phyloP scores from a whole-genome alignment of 2,329 filamentous ascomycete genomes.

The Xylariaceae sp. region DNA sequence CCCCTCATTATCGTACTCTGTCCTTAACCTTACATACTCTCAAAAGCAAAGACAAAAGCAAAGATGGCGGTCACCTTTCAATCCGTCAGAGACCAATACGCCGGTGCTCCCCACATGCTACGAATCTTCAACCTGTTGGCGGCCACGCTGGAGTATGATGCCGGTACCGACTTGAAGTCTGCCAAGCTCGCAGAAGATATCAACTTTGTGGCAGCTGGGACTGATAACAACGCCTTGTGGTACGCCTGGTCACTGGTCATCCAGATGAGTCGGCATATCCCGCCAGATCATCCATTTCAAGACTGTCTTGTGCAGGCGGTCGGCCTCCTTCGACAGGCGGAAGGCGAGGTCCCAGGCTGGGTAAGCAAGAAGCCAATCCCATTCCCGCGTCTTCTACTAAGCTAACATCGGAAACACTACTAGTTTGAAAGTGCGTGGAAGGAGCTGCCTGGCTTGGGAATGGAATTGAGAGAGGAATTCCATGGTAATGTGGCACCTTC shows the following conservation, averaged over 20 bases:
- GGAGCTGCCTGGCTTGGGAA: background rate
- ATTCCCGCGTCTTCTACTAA: background rate
- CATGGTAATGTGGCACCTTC: background rate
- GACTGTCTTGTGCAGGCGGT: background rate
- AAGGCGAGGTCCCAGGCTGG: background rate
- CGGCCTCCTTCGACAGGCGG: background rate
- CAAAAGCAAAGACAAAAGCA: too few species aligned
- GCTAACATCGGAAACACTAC: background rate
- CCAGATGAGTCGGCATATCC: background rate
- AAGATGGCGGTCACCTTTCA: too few species aligned
- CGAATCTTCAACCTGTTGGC: background rate
- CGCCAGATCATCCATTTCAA: slow-evolving; percentile 1
- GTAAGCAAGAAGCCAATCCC: background rate
- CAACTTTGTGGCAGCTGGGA: background rate
- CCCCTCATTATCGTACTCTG: too few species aligned
- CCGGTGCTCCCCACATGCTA: too few species aligned
- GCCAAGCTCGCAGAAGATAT: slow-evolving; percentile 3
- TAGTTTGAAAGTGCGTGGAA: background rate
- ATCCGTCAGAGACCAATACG: too few species aligned
- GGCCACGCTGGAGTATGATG: slow-evolving; percentile 1
- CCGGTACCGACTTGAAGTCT: background rate
- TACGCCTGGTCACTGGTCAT: slow-evolving; percentile 1
- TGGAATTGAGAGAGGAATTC: background rate
- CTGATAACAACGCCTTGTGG: background rate
- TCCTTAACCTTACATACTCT: too few species aligned